Base-by-base conservation (phyloP, 2,329 filamentous ascomycete species). In the Davidsoniella eucalypti region DNA sequence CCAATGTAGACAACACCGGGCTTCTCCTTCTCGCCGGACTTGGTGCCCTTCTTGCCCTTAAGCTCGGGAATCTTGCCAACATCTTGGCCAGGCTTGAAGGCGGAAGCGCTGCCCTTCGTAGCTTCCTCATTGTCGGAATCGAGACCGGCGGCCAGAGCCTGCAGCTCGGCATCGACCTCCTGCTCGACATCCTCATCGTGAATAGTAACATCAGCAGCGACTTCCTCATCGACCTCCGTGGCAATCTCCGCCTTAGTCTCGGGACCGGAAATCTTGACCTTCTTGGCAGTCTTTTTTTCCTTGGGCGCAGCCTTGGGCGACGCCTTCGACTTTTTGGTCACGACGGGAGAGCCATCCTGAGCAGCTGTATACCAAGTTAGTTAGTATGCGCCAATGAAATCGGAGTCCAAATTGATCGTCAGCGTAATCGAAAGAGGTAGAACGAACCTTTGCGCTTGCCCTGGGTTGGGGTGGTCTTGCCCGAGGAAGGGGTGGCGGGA, bases 1-100 rank as follows among this genome's bases (percentile, higher is more conserved):
- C 86, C 87, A 59, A 98, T 73, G 67, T 94, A 96, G 60, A 96
- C 73, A 39, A 92, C 81, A 44, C 88, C 90, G 1, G 84, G 77
- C 47, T 75, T 73, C 44, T 73, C 70, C 51, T 69, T 68, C 17
- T 60, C 60, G 26, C 54, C 57, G 25, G 57, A 58, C 57, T 66
- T 62, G 23, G 67, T 64, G 23, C 51, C 51, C 55, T 65, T 59
- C 44, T 69, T 67, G 56, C 68, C 67, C 52, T 71, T 65, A 17
- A 67, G 59, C 55, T 70, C 63, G 49, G 73, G 73, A 37, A 72
- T 66, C 59, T 70, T 70, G 59, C 70, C 70, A 7, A 73, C 66
- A 41, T 70, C 68, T 56, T 72, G 68, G 14, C 69, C 70, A n/a
- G 66, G 56, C 57, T 71, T 64, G 60, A 68, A 72, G 48, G 60